A percentile compares a stretch with the other conserved stretches of the same genome.
These are phyloP conservation scores for Leptographium galeiforme DNA, from an alignment of 2,329 filamentous ascomycete species.

Conservation along the genomic window DNA sequence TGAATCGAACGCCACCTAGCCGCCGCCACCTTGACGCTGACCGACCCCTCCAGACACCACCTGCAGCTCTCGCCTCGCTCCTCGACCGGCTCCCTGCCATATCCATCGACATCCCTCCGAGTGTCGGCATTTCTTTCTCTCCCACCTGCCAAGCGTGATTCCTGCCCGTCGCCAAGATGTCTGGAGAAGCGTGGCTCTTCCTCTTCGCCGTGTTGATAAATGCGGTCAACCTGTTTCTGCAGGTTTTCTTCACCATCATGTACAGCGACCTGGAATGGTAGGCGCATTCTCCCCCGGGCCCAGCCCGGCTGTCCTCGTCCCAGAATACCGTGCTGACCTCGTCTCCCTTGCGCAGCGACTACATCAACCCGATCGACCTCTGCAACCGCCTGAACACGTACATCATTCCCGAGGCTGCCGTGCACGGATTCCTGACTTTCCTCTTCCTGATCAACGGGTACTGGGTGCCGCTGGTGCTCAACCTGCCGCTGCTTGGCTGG, in stretches of 20 bases:
- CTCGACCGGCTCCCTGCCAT: neutral
- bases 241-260: constrained; percentile 99
- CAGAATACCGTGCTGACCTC: neutral
- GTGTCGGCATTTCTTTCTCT: neutral
- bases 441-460: constrained; percentile 98
- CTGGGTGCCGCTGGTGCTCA: constrained; percentile 86
- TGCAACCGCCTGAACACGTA: constrained; percentile 99
- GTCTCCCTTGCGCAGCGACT: constrained; percentile 52
- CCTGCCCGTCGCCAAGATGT: constrained; percentile 45
- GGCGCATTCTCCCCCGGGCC: constrained; percentile 21
- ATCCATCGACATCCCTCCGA: neutral
- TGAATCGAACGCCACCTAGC: neutral
- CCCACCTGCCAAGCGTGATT: neutral
- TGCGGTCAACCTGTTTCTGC: constrained; percentile 98
- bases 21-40: neutral
- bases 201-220: constrained; percentile 97
- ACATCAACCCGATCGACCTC: constrained; percentile 99
- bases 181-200: constrained; percentile 96
- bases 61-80: neutral
- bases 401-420: constrained; percentile 95
- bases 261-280: constrained; percentile 99
- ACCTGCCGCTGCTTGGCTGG: constrained; percentile 81
- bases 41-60: neutral
- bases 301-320: too few relatives aligned
- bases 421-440: constrained; percentile 90